A percentile compares a stretch with the other conserved stretches of the same genome.
Evolutionary conservation across 148 eudicot species (phyloP).

Genomic region (Polygonum aviculare): DNA sequence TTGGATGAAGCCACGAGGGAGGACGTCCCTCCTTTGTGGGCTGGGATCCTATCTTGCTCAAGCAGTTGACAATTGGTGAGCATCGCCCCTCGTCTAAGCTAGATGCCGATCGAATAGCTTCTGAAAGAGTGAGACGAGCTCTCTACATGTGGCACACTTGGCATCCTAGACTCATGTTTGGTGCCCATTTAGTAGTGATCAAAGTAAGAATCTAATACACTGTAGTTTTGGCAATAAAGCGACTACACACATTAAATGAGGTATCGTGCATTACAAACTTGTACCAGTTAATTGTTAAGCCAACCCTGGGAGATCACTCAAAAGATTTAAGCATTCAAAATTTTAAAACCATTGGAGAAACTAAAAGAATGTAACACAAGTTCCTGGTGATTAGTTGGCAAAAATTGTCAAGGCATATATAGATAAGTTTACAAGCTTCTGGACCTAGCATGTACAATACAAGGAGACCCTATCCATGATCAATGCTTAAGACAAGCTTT

Average conservation of each 20-base stretch:
- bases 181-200: not conserved
- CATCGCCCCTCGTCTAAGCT: conserved; percentile 67
- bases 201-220: not conserved
- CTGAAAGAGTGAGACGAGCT: conserved; percentile 81
- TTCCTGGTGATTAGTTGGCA: not conserved
- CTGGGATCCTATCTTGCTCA: conserved; percentile 44
- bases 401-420: not conserved
- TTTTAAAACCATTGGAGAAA: not conserved
- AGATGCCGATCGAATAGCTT: conserved; percentile 79
- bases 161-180: conserved; percentile 66
- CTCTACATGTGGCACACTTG: conserved; percentile 79
- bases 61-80: conserved; percentile 54
- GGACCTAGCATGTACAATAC: not conserved
- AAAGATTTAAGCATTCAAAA: no score
- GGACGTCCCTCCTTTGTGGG: conserved; percentile 11
- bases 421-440: not conserved
- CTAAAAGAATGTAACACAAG: not conserved
- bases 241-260: no score
- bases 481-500: no score
- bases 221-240: not conserved
- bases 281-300: no score
- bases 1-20: conserved; percentile 39
- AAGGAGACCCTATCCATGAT: no score
- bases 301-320: no score
- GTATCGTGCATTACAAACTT: no score